Conservation (phyloP, 371 early-diverging fungal genomes). For the Rhizopus sp. region DNA sequence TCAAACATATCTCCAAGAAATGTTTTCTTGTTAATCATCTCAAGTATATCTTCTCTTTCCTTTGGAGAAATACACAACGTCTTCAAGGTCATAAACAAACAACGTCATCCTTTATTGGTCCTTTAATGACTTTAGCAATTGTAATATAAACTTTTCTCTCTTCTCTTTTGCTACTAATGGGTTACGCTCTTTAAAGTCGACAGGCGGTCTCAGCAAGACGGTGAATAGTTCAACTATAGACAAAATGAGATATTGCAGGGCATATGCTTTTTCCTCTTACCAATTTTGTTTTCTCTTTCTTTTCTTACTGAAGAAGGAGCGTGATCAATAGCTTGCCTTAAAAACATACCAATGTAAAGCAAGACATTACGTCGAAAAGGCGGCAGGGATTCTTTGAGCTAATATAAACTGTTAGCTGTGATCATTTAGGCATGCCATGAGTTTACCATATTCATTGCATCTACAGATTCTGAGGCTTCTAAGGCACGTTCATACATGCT, state of each 20-base stretch:
- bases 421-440: constrained; percentile 7
- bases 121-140: constrained; percentile 21
- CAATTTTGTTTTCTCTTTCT: constrained; percentile 39
- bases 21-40: no score
- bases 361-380: constrained; percentile 70
- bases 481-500: constrained; percentile 64
- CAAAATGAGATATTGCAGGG: background rate
- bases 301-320: constrained; percentile 37
- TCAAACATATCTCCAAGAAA: no score
- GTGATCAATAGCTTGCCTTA: constrained; percentile 63
- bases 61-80: no score
- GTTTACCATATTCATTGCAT: constrained; percentile 49
- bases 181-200: constrained; percentile 46
- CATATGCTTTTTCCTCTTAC: constrained; percentile 29
- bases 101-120: constrained; percentile 1
- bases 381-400: constrained; percentile 20
- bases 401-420: constrained; percentile 13
- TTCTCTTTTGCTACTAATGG: constrained; percentile 38
- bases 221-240: constrained; percentile 45
- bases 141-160: constrained; percentile 33
- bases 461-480: constrained; percentile 52
- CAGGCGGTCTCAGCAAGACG: constrained; percentile 45
- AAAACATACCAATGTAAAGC: constrained; percentile 74
- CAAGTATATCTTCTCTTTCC: no score
- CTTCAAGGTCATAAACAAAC: no score